These are phyloP conservation scores for Coemansia nantahalensis DNA, from an alignment of 192 early-diverging fungal genomes.

Conservation along the genomic window DNA sequence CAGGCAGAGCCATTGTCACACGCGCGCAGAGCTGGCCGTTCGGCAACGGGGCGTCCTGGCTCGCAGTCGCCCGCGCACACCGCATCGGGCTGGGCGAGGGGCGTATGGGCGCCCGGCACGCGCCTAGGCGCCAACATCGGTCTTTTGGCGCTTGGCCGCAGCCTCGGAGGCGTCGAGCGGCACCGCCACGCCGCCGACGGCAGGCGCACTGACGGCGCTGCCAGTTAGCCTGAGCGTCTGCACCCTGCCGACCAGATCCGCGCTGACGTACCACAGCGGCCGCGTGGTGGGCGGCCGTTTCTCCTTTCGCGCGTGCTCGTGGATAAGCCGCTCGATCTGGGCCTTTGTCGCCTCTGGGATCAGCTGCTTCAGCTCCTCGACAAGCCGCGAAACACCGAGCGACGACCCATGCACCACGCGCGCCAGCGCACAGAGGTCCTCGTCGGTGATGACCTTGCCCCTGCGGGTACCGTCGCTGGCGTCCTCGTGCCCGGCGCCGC, in stretches of 20 bases:
- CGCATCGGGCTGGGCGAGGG: too few species aligned
- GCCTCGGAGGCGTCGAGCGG: too few species aligned
- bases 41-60: too few species aligned
- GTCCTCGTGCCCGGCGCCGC: not conserved
- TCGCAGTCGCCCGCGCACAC: too few species aligned
- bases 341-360: constrained; percentile 37
- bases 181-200: too few species aligned
- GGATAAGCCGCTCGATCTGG: constrained; percentile 46
- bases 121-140: too few species aligned
- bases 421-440: constrained; percentile 20
- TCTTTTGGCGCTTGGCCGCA: too few species aligned
- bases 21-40: too few species aligned
- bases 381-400: constrained; percentile 28
- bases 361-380: constrained; percentile 29
- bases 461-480: constrained; percentile 5
- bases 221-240: not conserved
- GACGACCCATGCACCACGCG: constrained; percentile 45
- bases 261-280: constrained; percentile 41
- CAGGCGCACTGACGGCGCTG: not conserved
- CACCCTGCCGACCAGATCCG: constrained; percentile 15
- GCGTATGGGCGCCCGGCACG: too few species aligned
- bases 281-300: constrained; percentile 36
- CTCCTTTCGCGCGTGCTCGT: constrained; percentile 48
- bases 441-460: constrained; percentile 19
- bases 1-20: too few species aligned